Evolutionary conservation across 257 asterid species (phyloP), one percentile per base, ranked within the genome.

Genomic region (Verbascum thapsus): DNA sequence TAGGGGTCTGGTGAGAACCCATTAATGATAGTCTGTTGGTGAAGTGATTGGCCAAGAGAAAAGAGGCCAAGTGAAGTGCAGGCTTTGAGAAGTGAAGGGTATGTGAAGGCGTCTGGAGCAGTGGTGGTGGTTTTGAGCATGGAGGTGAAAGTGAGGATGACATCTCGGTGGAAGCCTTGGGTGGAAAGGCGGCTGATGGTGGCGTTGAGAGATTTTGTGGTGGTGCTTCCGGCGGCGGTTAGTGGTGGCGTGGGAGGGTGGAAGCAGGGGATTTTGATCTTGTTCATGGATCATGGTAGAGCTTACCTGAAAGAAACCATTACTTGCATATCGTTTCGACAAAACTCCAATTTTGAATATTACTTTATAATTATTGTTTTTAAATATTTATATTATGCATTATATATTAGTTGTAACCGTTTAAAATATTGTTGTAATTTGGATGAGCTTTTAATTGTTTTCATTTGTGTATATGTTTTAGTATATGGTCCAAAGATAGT

Each of bases 61-160:
- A 63, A 58, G 76, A 83, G 82, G 75, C 72, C 44, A 12, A 90
- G 84, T 4, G 84, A 76, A 57, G 79, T 77, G 78, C 95, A 87
- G 53, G 97, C 92, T 65, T 87, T 90, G 73, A 90, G 79, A 37
- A 85, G 75, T 32, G 88, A 72, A 23, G 97, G 95, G 72, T 76
- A 87, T 23, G 96, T 87, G 63, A 85, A 87, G 48, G 87, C 78
- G 74, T 90, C 96, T 10, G 88, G 80, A 10, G 80, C 68, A 7
- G 75, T 22, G 66, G 63, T 16, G 67, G 70, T 74, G 52, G 83
- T 71, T 16, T 77, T 73, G 65, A 81, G 81, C 85, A 88, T 78
- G 69, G 88, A 70, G 54, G 66, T 22, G 77, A 76, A 78, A 6
- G 83, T 71, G 61, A 57, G 59, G 39, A 90, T 75, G 20, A 78